Percentiles rank a stretch among this genome's conserved stretches.
Conservation (phyloP, 306 rosid species). For the Mimosa pudica region DNA sequence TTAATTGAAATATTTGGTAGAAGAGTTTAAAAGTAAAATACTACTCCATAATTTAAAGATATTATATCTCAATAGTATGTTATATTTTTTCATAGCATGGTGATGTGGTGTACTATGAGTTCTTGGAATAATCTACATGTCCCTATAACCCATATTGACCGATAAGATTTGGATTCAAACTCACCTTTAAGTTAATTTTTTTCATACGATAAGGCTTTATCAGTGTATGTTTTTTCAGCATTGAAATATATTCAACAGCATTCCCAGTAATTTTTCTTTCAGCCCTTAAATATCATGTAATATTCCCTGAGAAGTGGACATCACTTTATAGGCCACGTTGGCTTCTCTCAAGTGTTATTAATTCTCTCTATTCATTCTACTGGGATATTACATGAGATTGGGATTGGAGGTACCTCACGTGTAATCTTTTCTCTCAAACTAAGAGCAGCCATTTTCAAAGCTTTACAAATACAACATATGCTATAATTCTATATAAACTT, state of each 20-base stretch:
- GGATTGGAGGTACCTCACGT: conserved; percentile 79
- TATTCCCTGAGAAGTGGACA: conserved; percentile 79
- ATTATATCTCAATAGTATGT: no score
- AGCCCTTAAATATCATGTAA: conserved; percentile 92
- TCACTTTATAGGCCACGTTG: conserved; percentile 84
- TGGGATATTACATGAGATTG: conserved; percentile 98
- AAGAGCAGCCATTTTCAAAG: conserved; percentile 1
- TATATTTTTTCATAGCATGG: no score
- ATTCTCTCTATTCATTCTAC: conserved; percentile 95
- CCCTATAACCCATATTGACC: no score
- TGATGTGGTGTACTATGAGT: no score
- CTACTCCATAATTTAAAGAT: no score
- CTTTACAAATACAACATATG: background rate
- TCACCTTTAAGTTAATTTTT: no score
- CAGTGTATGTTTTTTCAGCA: conserved; percentile 57
- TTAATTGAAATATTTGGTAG: no score
- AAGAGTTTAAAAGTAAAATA: no score
- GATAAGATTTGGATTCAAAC: no score
- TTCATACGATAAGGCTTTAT: no score
- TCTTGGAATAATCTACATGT: no score
- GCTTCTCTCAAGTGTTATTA: conserved; percentile 88
- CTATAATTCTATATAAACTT: background rate
- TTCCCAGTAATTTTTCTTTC: conserved; percentile 95
- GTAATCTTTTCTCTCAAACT: conserved; percentile 27
- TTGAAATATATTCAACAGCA: conserved; percentile 91